These are phyloP conservation scores for Colletotrichum aenigma DNA, from an alignment of 2,329 filamentous ascomycete species.

Conservation along the genomic window DNA sequence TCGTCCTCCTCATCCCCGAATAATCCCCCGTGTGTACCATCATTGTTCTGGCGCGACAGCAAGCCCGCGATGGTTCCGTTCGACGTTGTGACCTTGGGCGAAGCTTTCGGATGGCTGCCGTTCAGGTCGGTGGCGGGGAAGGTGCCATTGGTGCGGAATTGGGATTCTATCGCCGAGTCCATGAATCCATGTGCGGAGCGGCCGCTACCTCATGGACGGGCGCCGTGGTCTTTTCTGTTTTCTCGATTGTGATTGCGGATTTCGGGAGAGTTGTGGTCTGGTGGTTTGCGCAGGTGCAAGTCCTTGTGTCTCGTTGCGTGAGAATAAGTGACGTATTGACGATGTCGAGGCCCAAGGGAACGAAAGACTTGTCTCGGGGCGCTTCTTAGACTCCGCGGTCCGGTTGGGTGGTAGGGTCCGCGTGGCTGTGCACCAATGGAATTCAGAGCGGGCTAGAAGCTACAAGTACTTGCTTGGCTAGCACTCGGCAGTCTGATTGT, in stretches of 20 bases:
- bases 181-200: constrained; percentile 20
- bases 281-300: background rate
- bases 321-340: constrained; percentile 12
- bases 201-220: constrained; percentile 16
- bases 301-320: background rate
- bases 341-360: background rate
- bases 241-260: background rate
- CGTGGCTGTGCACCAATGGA: constrained; percentile 14
- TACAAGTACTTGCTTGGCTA: background rate
- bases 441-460: background rate
- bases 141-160: constrained; percentile 14
- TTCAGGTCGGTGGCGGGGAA: constrained; percentile 3
- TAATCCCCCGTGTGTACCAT: background rate
- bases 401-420: background rate
- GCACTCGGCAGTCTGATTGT: background rate
- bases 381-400: constrained; percentile 1
- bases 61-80: constrained; percentile 1
- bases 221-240: background rate
- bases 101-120: background rate
- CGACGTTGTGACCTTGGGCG: background rate
- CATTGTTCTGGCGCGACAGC: constrained; percentile 12
- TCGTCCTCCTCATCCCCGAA: constrained; percentile 14
- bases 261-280: background rate
- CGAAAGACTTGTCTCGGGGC: constrained; percentile 8
- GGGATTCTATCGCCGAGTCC: constrained; percentile 20